These are phyloP conservation scores for Furcasterigmium sp. DNA, from an alignment of 2,329 filamentous ascomycete genomes.

Conservation along the genomic window DNA sequence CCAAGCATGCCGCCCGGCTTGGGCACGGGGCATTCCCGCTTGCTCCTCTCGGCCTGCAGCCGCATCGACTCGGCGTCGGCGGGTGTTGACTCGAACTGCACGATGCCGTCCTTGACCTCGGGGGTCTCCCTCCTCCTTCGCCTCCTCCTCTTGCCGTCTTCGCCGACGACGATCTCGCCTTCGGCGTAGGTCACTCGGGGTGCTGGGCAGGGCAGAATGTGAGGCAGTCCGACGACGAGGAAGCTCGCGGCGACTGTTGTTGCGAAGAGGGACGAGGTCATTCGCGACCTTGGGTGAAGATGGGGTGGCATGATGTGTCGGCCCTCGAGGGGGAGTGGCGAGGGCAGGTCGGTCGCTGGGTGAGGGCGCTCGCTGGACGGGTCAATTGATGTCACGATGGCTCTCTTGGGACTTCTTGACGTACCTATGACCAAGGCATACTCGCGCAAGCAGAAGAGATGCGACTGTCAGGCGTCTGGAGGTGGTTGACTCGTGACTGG, in stretches of 20 bases:
- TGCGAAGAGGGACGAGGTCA: conserved; percentile 91
- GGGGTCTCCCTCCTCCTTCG: conserved; percentile 27
- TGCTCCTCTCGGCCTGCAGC: conserved; percentile 33
- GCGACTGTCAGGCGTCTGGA: background rate
- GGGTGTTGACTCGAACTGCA: conserved; percentile 37
- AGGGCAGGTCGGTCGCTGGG: background rate
- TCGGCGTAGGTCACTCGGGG: conserved; percentile 73
- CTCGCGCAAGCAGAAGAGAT: conserved; percentile 6
- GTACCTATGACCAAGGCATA: conserved; percentile 12
- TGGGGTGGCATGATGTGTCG: conserved; percentile 66
- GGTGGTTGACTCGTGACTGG: background rate
- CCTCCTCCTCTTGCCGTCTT: conserved; percentile 38
- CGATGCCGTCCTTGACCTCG: conserved; percentile 40
- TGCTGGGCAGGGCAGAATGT: conserved; percentile 86
- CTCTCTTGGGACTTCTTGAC: background rate
- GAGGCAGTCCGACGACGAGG: conserved; percentile 84
- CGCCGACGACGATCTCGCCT: conserved; percentile 45
- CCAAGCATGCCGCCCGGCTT: conserved; percentile 79
- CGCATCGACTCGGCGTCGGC: conserved; percentile 25
- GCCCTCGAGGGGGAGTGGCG: background rate
- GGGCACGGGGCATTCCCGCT: conserved; percentile 83
- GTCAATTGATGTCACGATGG: background rate
- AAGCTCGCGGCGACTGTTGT: conserved; percentile 88
- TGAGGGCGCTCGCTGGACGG: background rate
- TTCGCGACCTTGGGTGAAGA: conserved; percentile 87